These are phyloP conservation scores for Lichtheimia corymbifera DNA, from an alignment of 371 early-diverging fungal genomes.

Conservation along the genomic window DNA sequence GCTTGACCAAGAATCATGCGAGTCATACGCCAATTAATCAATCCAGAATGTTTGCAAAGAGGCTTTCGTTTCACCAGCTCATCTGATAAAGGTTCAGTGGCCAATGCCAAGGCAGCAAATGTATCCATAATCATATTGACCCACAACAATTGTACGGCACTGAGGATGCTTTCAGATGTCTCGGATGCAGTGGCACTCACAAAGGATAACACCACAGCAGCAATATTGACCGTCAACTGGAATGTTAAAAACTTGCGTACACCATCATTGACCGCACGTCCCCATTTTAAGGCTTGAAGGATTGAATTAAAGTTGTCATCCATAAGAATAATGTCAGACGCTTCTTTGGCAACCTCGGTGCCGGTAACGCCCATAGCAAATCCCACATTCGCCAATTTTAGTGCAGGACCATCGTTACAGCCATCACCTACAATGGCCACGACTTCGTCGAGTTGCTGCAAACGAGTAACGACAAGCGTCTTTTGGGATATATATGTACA, in stretches of 20 bases:
- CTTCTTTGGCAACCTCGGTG: slow-evolving; percentile 93
- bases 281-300: slow-evolving; percentile 88
- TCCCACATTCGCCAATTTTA: slow-evolving; percentile 92
- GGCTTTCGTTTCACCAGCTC: slow-evolving; percentile 62
- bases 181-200: slow-evolving; percentile 89
- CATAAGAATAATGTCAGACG: slow-evolving; percentile 86
- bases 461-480: slow-evolving; percentile 74
- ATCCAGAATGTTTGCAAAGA: slow-evolving; percentile 44
- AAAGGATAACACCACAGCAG: slow-evolving; percentile 82
- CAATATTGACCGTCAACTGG: slow-evolving; percentile 92
- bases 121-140: slow-evolving; percentile 97
- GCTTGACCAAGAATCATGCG: slow-evolving; percentile 71
- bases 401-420: slow-evolving; percentile 93
- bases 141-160: slow-evolving; percentile 94
- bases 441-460: slow-evolving; percentile 68
- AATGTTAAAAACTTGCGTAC: slow-evolving; percentile 92
- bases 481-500: slow-evolving; percentile 36
- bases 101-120: slow-evolving; percentile 92
- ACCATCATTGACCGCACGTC: slow-evolving; percentile 87
- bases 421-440: slow-evolving; percentile 89
- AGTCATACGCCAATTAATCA: slow-evolving; percentile 63
- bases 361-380: slow-evolving; percentile 95
- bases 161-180: slow-evolving; percentile 92
- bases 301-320: slow-evolving; percentile 91
- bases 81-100: slow-evolving; percentile 92